Conservation (phyloP, 1,284 basidiomycete genomes). For the Chalciporus sp. region DNA sequence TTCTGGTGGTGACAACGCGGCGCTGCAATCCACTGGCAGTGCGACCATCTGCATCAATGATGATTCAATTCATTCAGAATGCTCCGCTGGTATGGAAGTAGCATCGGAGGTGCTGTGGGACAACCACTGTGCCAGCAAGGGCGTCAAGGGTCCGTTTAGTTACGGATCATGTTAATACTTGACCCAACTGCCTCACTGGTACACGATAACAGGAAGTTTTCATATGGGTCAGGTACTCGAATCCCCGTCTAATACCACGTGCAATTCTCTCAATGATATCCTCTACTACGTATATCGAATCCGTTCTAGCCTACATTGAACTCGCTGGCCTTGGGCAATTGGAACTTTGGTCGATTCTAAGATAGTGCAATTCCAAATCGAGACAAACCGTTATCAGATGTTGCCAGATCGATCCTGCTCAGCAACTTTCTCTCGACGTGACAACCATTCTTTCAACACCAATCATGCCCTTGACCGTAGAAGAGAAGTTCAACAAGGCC, state of each 20-base stretch:
- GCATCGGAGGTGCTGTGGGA: not conserved
- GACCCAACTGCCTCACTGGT: not conserved
- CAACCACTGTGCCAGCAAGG: not conserved
- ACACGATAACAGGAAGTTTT: too few species aligned
- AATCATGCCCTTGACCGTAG: conserved; percentile 46
- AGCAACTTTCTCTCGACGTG: not conserved
- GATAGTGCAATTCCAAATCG: conserved; percentile 23
- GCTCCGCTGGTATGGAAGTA: conserved; percentile 1
- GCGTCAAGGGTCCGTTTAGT: not conserved
- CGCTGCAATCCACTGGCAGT: too few species aligned
- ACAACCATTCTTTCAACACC: conserved; percentile 4
- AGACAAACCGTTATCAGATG: conserved; percentile 24
- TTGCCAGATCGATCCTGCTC: not conserved
- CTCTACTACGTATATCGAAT: not conserved
- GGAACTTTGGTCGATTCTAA: not conserved
- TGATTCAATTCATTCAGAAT: too few species aligned
- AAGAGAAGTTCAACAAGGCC: conserved; percentile 80
- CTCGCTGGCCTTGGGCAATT: not conserved
- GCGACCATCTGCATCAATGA: not conserved
- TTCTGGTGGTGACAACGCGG: not conserved
- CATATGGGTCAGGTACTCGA: not conserved
- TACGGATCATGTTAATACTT: not conserved
- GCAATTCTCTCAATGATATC: not conserved
- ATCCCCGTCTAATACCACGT: not conserved
- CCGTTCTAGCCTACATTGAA: not conserved